Base-by-base conservation (phyloP, 371 early-diverging fungal species). In the Actinomucor elegans region DNA sequence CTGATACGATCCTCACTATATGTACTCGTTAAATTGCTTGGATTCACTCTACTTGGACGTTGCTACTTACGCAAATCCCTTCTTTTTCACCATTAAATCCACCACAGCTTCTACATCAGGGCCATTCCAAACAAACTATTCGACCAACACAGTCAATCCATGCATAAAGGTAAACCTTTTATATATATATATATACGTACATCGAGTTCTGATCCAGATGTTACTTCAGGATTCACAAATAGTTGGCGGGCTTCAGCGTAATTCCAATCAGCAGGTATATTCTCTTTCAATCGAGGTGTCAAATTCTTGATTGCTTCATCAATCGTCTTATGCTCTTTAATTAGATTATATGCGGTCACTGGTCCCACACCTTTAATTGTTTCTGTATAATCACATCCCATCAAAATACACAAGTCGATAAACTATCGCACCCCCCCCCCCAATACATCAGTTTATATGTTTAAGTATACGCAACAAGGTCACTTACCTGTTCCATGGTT, bases 301-400 rank as follows among this genome's bases (percentile, higher is more conserved):
- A 96, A 57, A 27, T 84, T 71, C 52, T 88, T 75, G 15, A 99
- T 38, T 0, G 97, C 88, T 1, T 84, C 86, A 55, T 99, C 99
- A 54, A 99, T 88, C 9, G 72, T 69, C 59, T 83, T 83, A 73
- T 98, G 91, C 64, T 98, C 88, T 57, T 89, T 85, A 57, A 99
- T 97, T 37, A 96, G 65, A 23, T 72, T 74, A n/a, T 90, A 80
- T 0, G 98, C 99, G 12, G 87, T 83, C n/a, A 90, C 84, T 12
- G 98, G 98, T 1, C 99, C 99, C 47, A 99, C 88, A 3, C 99
- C 99, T 58, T 87, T 93, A 62, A 99, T 94, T 17, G 93, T 90
- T 41, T 96, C 94, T 46, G 94, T 94, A 77, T 99, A 99, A 78
- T 99, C 99, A 79, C 99, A 99, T 31, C 99, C 99, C 34, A 99